Percentiles rank a stretch among this genome's conserved stretches.
phyloP scores from a whole-genome alignment of 495 filamentous ascomycete species.

The Ascobolus immersus region DNA sequence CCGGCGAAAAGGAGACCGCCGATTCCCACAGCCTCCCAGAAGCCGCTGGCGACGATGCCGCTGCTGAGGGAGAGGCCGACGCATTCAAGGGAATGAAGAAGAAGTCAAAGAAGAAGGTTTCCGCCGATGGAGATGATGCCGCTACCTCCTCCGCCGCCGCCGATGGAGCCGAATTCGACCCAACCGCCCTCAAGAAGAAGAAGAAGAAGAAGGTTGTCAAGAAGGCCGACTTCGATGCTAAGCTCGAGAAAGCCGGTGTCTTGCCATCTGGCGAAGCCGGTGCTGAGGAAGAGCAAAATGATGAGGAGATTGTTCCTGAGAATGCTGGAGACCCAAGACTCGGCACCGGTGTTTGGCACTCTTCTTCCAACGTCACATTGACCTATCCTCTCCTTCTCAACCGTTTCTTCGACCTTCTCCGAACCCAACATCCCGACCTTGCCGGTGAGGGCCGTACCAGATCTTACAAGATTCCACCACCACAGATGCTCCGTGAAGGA shows the following conservation, averaged over 20 bases:
- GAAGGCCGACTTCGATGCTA: conserved; percentile 53
- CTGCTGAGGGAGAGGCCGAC: conserved; percentile 19
- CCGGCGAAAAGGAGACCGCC: conserved; percentile 9
- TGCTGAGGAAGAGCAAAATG: conserved; percentile 22
- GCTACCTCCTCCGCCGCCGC: conserved; percentile 28
- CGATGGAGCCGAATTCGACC: conserved; percentile 43
- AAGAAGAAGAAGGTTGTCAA: conserved; percentile 49
- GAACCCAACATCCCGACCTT: conserved; percentile 84
- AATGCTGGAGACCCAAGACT: conserved; percentile 55
- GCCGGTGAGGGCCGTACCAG: conserved; percentile 51
- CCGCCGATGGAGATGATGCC: conserved; percentile 38
- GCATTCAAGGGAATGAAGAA: conserved; percentile 70
- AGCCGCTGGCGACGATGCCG: conserved; percentile 5
- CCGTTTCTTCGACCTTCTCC: conserved; percentile 77
- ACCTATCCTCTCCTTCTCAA: conserved; percentile 59
- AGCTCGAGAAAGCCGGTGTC: conserved; percentile 52
- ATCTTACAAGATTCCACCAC: conserved; percentile 95
- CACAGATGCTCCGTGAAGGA: conserved; percentile 97
- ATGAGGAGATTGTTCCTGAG: conserved; percentile 24
- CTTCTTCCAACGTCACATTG: conserved; percentile 49
- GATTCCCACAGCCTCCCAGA: conserved; percentile 7
- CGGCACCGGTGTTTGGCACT: conserved; percentile 83
- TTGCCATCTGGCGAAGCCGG: conserved; percentile 24
- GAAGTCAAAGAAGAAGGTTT: conserved; percentile 71
- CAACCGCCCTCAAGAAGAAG: conserved; percentile 60